These are phyloP conservation scores for Metschnikowia peoriensis DNA, from an alignment of 805 yeast genomes.

Conservation along the genomic window DNA sequence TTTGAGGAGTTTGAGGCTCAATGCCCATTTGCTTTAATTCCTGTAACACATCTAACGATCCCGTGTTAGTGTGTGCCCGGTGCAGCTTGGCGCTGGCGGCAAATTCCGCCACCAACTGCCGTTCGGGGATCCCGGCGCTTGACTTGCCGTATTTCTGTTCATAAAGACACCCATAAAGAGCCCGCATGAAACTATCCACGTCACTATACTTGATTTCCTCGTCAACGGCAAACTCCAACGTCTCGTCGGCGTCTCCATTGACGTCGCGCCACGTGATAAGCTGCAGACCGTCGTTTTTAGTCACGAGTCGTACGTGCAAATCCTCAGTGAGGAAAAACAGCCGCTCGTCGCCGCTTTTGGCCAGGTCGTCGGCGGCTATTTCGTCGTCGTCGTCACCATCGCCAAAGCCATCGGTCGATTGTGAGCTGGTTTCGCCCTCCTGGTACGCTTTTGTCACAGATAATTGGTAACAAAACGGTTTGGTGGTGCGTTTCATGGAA, in stretches of 20 bases:
- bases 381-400: constrained; percentile 43
- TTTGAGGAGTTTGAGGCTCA: background rate
- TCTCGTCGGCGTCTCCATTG: constrained; percentile 84
- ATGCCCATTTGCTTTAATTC: constrained; percentile 20
- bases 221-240: constrained; percentile 75
- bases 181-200: constrained; percentile 60
- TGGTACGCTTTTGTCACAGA: constrained; percentile 65
- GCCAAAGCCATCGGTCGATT: constrained; percentile 44
- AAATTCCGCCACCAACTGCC: constrained; percentile 17
- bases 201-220: constrained; percentile 52
- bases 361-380: constrained; percentile 21
- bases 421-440: constrained; percentile 63
- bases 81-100: background rate
- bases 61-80: background rate
- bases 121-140: constrained; percentile 41
- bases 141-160: constrained; percentile 68
- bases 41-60: constrained; percentile 4
- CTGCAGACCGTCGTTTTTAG: constrained; percentile 51
- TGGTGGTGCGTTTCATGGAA: constrained; percentile 63
- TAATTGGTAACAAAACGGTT: constrained; percentile 65
- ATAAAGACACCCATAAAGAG: constrained; percentile 66
- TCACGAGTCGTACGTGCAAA: constrained; percentile 52
- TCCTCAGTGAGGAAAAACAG: constrained; percentile 63
- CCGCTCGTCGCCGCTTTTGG: constrained; percentile 57
- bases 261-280: constrained; percentile 78